Base-by-base conservation (phyloP, 768 basidiomycete species). In the Phaeolepiota aurea region DNA sequence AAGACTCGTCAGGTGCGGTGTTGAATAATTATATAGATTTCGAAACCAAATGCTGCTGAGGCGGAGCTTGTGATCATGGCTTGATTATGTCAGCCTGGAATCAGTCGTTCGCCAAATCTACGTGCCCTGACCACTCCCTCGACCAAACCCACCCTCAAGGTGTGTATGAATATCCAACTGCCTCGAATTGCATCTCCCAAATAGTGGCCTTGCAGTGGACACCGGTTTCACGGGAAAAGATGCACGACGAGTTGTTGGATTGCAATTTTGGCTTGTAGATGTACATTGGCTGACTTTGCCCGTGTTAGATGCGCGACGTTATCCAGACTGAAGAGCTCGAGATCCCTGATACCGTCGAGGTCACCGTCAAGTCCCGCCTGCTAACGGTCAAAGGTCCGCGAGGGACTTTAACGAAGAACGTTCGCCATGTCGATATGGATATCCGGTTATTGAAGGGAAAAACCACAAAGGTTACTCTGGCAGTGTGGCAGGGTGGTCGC, bases 401-500 rank as follows among this genome's bases (percentile, higher is more conserved):
- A 41, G 96, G 96, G 49, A 87, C 79, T 39, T 76, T 99, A 56
- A 83, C 80, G 56, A 96, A 96, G 75, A 84, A 82, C 53, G 77
- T 91, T 60, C 87, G 87, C 48, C 91, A 94, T 71, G 78, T 92
- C 51, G 77, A 90, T 68, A 92, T 94, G 87, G 90, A 92, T 64
- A 82, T 93, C 63, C 79, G 83, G 57, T 65, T 90, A 38, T 63
- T 87, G 52, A 87, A 85, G 69, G 74, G 76, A 58, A 83, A 90
- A 68, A 70, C 72, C 52, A 77, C 74, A 49, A 80, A 82, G 60
- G 85, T 98, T 60, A 79, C 78, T 47, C 77, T 98, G 55, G 87
- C 90, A 45, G 88, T 99, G 45, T 99, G 96, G 96, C 90, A 97
- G 68, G 96, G 89, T 47, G 86, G 81, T 48, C 82, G 96, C 60